Percentiles rank a stretch among this genome's conserved stretches.
phyloP scores from a whole-genome alignment of 139 green algal species.

The Edaphochlamys debaryana region DNA sequence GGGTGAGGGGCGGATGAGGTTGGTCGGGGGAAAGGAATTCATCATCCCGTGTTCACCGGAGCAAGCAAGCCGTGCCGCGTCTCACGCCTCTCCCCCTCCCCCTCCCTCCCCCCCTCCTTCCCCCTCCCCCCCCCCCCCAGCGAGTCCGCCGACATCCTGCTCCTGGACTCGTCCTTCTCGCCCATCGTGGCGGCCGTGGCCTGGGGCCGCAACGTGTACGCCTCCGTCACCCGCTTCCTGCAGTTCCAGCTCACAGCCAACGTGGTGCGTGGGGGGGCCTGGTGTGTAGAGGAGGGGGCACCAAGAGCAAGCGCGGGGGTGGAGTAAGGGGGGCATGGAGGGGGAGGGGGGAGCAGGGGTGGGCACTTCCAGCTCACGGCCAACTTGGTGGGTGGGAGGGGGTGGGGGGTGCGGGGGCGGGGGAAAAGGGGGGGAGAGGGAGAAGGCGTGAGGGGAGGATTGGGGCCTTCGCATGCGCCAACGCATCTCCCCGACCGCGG shows the following conservation, averaged over 20 bases:
- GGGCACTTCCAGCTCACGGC: too few species aligned
- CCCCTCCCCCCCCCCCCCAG: slow-evolving; percentile 60
- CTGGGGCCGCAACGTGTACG: slow-evolving; percentile 92
- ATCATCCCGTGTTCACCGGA: too few species aligned
- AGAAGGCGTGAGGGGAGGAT: too few species aligned
- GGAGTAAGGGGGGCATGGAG: neutral
- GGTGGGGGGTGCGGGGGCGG: too few species aligned
- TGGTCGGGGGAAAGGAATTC: too few species aligned
- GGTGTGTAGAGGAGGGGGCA: neutral
- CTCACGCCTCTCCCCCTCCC: slow-evolving; percentile 60
- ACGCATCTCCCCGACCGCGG: too few species aligned
- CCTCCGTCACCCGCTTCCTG: slow-evolving; percentile 86
- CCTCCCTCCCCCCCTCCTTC: slow-evolving; percentile 58
- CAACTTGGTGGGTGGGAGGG: too few species aligned
- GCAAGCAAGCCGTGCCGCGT: too few species aligned
- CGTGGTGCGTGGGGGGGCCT: slow-evolving; percentile 22
- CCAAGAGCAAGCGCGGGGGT: neutral
- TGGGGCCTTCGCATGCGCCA: too few species aligned
- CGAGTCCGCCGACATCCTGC: slow-evolving; percentile 90
- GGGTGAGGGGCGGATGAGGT: too few species aligned
- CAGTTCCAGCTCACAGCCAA: slow-evolving; percentile 92
- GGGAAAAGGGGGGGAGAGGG: too few species aligned
- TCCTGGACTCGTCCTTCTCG: slow-evolving; percentile 93
- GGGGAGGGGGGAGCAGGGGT: too few species aligned
- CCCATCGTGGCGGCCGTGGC: slow-evolving; percentile 84